Evolutionary conservation across 2,329 filamentous ascomycete species (phyloP).

Genomic region (Alternaria sp.): DNA sequence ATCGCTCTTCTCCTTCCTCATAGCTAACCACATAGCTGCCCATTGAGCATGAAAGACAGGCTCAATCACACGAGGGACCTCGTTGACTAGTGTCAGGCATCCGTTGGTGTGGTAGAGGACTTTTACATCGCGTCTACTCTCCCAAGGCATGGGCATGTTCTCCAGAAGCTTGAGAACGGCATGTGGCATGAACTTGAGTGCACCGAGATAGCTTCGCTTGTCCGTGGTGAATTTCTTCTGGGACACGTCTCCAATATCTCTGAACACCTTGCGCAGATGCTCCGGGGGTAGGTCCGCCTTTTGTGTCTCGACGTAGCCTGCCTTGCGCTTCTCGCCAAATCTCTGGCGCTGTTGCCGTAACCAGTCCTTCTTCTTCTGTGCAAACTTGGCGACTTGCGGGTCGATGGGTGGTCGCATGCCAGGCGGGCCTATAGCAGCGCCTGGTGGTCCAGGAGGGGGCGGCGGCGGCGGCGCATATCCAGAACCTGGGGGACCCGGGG

Average conservation of each 20-base stretch:
- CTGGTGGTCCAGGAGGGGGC: conserved; percentile 59
- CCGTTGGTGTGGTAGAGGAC: conserved; percentile 98
- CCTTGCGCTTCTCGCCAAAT: conserved; percentile 96
- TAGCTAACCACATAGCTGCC: conserved; percentile 99
- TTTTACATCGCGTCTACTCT: conserved; percentile 94
- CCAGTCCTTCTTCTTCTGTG: conserved; percentile 99
- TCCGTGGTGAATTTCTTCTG: conserved; percentile 99
- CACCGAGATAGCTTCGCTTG: conserved; percentile 96
- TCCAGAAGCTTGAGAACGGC: conserved; percentile 96
- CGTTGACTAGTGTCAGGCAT: conserved; percentile 95
- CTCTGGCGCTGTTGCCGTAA: conserved; percentile 87
- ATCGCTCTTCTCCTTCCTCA: conserved; percentile 98
- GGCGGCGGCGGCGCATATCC: conserved; percentile 64
- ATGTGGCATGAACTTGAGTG: conserved; percentile 99
- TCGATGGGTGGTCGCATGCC: conserved; percentile 79
- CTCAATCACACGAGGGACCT: conserved; percentile 95
- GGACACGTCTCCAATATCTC: conserved; percentile 97
- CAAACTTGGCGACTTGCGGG: conserved; percentile 90
- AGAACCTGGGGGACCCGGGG: conserved; percentile 39
- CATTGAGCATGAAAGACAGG: conserved; percentile 98
- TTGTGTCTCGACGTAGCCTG: conserved; percentile 95
- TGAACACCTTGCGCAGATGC: conserved; percentile 97
- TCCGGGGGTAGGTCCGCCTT: conserved; percentile 99
- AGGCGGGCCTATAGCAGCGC: conserved; percentile 67
- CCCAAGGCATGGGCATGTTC: conserved; percentile 99